Base-by-base conservation (phyloP, 2,329 filamentous ascomycete genomes). In the Stachybotrys elegans region DNA sequence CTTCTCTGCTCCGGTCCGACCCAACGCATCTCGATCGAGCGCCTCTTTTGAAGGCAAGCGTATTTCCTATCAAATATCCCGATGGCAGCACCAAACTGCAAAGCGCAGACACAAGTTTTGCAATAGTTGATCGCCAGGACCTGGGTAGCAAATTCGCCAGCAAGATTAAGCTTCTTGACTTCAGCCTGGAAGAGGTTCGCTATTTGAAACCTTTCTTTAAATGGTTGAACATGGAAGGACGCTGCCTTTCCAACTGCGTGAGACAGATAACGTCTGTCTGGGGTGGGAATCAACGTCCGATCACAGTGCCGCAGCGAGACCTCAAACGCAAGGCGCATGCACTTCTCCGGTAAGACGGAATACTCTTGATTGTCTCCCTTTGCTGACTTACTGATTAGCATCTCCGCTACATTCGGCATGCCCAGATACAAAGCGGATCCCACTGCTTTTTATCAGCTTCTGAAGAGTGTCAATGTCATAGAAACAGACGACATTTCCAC, bases 81-180 rank as follows among this genome's bases (percentile, higher is more conserved):
- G 48, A 51, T 20, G 51, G 51, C 1, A 22, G 44, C 0, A 44
- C 43, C 6, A 45, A 35, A 3, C 19, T 61, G 2, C 40, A 50
- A 6, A 44, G 49, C 0, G 51, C 46, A 0, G 36, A 38, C 4
- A 44, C 50, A 0, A 46, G 55, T 19, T 71, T 71, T 40, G 57
- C 54, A 11, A 58, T 71, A 2, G 42, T 54, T 2, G 67, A 71
- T 40, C 59, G 61, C 20, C 54, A 65, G 7, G 16, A 31, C 0
- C 42, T 67, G 2, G 41, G 37, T 0, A 48, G 54, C 4, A 41
- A 47, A 1, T 71, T 71, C 39, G 17, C 40, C 0, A 17, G 42
- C 5, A 52, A 45, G 11, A 56, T 59, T 4, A 66, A 60, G 38
- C 45, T 63, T 3, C 50, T 71, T 0, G 65, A 68, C 44, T 69